A percentile compares a stretch with the other conserved stretches of the same genome.
These are phyloP conservation scores for Nakaseomyces kungkrabaensis DNA, from an alignment of 1,139 yeast genomes.

Conservation along the genomic window DNA sequence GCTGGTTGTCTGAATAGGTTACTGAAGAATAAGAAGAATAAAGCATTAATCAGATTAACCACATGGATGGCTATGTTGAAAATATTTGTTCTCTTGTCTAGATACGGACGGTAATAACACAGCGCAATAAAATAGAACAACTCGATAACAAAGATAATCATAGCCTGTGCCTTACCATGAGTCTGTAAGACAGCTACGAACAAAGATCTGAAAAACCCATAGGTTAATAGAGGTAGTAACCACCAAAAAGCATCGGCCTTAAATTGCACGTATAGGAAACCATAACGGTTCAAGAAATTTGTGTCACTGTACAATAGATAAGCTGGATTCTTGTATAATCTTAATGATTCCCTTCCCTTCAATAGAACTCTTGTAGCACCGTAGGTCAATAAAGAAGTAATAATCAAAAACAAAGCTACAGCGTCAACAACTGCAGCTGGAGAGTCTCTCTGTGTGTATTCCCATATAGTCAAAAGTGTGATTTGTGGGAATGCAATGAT, in stretches of 20 bases:
- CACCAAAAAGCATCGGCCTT: conserved; percentile 84
- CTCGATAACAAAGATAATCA: conserved; percentile 68
- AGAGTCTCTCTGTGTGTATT: conserved; percentile 72
- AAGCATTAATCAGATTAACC: conserved; percentile 69
- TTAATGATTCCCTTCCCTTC: conserved; percentile 62
- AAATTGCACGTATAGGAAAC: conserved; percentile 85
- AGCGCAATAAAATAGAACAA: conserved; percentile 52
- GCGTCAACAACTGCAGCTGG: conserved; percentile 78
- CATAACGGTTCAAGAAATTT: conserved; percentile 72
- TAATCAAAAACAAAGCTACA: conserved; percentile 49
- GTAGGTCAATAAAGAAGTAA: conserved; percentile 51
- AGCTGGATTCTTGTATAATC: conserved; percentile 82
- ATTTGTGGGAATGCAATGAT: conserved; percentile 81
- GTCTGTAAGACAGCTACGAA: conserved; percentile 80
- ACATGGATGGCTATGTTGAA: conserved; percentile 81
- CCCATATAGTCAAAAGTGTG: conserved; percentile 78
- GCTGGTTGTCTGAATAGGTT: conserved; percentile 75
- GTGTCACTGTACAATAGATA: conserved; percentile 82
- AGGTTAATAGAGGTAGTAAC: conserved; percentile 52
- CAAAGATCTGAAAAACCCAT: conserved; percentile 63
- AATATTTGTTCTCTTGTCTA: conserved; percentile 90
- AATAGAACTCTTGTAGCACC: conserved; percentile 65
- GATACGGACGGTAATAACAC: conserved; percentile 71
- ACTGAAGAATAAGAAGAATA: conserved; percentile 84
- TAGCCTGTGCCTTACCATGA: conserved; percentile 72